Percentiles rank a stretch among this genome's conserved stretches.
Conservation (phyloP, 2,329 filamentous ascomycete genomes). For the Neonectria punicea region DNA sequence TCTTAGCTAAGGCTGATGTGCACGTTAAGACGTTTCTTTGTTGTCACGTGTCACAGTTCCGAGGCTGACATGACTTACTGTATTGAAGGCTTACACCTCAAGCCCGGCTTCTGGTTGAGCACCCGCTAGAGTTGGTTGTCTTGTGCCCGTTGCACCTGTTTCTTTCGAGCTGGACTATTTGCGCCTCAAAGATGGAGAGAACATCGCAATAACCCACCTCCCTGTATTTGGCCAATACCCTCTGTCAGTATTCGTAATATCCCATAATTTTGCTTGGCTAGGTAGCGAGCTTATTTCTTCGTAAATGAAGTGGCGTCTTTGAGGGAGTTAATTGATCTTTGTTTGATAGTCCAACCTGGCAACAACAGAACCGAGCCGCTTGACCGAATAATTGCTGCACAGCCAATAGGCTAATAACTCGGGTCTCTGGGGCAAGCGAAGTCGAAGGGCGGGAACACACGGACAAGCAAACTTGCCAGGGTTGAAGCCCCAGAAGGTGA, state of each 20-base stretch:
- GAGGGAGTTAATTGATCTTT: constrained; percentile 22
- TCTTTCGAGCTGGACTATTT: neutral
- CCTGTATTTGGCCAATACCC: neutral
- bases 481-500: constrained; percentile 19
- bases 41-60: neutral
- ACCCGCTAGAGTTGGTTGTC: neutral
- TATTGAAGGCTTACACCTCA: neutral
- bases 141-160: constrained; percentile 2
- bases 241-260: neutral
- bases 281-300: constrained; percentile 1
- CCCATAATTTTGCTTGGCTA: neutral
- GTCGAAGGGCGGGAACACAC: constrained; percentile 11
- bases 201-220: neutral
- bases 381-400: constrained; percentile 18
- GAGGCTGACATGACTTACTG: neutral
- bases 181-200: neutral
- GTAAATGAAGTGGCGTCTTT: constrained; percentile 25
- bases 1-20: constrained; percentile 9
- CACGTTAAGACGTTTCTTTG: neutral
- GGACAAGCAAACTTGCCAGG: constrained; percentile 17
- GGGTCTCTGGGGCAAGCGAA: constrained; percentile 16
- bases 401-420: constrained; percentile 25
- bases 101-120: neutral
- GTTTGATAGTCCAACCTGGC: constrained; percentile 15
- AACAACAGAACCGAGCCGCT: constrained; percentile 21